These are phyloP conservation scores for Bolboschoenus planiculmis DNA, from an alignment of 176 grass and related monocot genomes.

Conservation along the genomic window DNA sequence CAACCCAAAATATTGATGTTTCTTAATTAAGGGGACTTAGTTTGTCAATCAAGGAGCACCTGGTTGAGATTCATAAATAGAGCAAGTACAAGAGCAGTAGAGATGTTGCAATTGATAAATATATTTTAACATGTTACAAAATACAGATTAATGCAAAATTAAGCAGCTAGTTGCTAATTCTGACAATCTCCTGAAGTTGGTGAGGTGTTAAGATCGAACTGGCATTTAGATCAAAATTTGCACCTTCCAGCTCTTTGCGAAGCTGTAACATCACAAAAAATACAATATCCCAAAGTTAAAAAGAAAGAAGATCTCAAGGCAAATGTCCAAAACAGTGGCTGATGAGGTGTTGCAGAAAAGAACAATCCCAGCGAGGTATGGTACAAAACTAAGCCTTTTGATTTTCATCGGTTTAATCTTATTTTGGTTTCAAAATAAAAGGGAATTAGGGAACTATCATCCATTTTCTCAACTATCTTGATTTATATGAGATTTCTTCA, in stretches of 20 bases:
- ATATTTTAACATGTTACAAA: not conserved
- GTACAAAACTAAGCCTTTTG: not conserved
- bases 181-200: conserved; percentile 40
- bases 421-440: not conserved
- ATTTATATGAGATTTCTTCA: not conserved
- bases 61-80: not conserved
- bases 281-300: not conserved
- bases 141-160: not conserved
- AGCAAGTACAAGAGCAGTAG: not conserved
- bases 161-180: conserved; percentile 13
- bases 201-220: conserved; percentile 36
- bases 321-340: not conserved
- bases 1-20: not conserved
- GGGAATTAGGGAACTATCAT: not conserved
- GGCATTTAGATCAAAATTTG: conserved; percentile 47
- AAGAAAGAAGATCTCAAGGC: not conserved
- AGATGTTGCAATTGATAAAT: not conserved
- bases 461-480: not conserved
- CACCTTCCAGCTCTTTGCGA: conserved; percentile 36
- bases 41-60: not conserved
- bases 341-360: not conserved
- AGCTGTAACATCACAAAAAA: conserved; percentile 35
- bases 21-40: not conserved
- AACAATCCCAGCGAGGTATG: not conserved
- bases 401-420: not conserved